Evolutionary conservation across 2,329 filamentous ascomycete species (phyloP).

Genomic region (Phaeosphaeriaceae sp.): DNA sequence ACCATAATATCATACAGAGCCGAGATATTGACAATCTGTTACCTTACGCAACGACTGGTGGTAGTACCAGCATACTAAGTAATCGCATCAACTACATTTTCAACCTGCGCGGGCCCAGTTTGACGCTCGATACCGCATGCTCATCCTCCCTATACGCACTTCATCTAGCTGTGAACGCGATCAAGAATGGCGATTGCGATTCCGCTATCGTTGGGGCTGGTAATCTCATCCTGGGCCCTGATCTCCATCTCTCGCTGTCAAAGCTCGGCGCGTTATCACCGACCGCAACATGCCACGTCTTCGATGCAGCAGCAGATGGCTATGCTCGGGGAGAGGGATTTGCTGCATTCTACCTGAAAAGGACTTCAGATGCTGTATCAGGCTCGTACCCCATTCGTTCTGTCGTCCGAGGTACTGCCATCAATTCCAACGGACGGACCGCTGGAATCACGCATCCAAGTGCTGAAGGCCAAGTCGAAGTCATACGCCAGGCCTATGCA

Average conservation of each 20-base stretch:
- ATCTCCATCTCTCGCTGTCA: background rate
- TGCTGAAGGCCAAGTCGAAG: background rate
- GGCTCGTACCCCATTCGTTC: background rate
- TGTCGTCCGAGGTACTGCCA: background rate
- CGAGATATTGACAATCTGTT: background rate
- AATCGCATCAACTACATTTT: slow-evolving; percentile 34
- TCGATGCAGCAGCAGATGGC: background rate
- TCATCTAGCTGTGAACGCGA: slow-evolving; percentile 16
- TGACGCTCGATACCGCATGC: slow-evolving; percentile 27
- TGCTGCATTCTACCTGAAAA: background rate
- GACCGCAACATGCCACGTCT: background rate
- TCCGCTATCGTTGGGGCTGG: slow-evolving; percentile 20
- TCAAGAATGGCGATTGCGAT: slow-evolving; percentile 23
- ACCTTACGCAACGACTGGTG: background rate
- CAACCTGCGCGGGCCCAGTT: slow-evolving; percentile 19
- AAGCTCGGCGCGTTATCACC: slow-evolving; percentile 20
- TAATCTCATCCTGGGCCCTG: slow-evolving; percentile 18
- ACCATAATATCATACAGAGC: background rate
- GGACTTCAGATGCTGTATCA: background rate
- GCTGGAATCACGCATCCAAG: background rate
- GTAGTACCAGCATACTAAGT: background rate
- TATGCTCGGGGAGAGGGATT: background rate
- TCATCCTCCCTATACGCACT: slow-evolving; percentile 22
- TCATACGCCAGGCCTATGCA: background rate
- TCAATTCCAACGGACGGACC: background rate